Evolutionary conservation across 306 rosid genomes (phyloP), one percentile per base, ranked within the genome.

Genomic region (Bauhinia variegata): DNA sequence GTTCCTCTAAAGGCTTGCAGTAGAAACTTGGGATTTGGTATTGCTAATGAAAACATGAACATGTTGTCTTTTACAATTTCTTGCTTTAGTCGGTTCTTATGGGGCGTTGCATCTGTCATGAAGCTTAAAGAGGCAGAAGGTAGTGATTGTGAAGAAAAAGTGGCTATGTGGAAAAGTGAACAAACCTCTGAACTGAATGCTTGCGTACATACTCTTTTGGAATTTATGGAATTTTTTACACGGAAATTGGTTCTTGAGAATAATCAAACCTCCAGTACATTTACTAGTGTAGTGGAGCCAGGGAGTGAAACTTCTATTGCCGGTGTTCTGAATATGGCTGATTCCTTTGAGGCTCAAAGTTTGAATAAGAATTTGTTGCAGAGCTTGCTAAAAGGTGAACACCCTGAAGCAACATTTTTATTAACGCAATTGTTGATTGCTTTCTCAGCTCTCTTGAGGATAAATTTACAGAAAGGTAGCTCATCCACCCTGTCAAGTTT

Each of bases 401-500:
- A 73, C 61, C 89, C 89, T 31, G 88, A 81, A 18, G 78, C 67
- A 58, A 80, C 91, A 38, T 79, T 84, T 75, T 78, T 83, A 76
- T 80, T 93, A 14, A 89, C 88, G 75, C 96, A 86, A 81, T 71
- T 93, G 68, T 68, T 87, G 9, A 80, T 87, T 73, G 84, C 89
- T 67, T 85, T 70, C 57, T 83, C 96, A 38, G 81, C 87, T 67
- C 83, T 89, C 74, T 69, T 88, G 79, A 81, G 83, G 84, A 67
- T 86, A 69, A 82, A 85, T 86, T 73, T 86, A 75, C 83, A 67
- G 66, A 73, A 63, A 48, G 83, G 65, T 63, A 68, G 72, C 43
- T 54, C 61, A 60, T 71, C 85, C 58, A 67, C 78, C 71, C 67
- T 83, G 16, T 77, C 89, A 66, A 74, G 74, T 63, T 71, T 71